Evolutionary conservation across 345 rosid genomes (phyloP).

Genomic region (Rhodamnia rubescens): DNA sequence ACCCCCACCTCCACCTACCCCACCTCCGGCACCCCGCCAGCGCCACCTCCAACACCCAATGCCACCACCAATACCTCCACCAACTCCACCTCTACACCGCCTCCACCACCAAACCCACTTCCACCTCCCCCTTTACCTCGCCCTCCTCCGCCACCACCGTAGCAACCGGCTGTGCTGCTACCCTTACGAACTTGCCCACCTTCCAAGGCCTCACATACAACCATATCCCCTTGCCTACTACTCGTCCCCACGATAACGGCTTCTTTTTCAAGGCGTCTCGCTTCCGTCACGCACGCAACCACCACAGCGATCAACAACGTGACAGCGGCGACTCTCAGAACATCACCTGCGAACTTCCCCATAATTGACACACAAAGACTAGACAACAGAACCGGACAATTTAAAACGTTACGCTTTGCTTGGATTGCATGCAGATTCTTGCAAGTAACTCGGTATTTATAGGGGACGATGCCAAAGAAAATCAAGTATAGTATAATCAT

Average conservation of each 20-base stretch:
- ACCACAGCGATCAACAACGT: background rate
- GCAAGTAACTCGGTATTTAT: background rate
- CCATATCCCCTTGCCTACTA: background rate
- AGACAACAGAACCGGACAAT: background rate
- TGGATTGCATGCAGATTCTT: background rate
- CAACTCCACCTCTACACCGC: background rate
- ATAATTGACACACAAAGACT: background rate
- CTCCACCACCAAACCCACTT: background rate
- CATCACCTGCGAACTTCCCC: background rate
- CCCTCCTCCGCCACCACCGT: background rate
- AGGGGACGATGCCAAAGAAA: background rate
- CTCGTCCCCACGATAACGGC: background rate
- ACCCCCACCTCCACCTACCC: background rate
- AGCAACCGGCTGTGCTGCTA: background rate
- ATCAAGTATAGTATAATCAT: background rate
- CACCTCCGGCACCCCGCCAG: slow-evolving; percentile 4
- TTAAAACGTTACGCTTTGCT: background rate
- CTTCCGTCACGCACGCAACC: background rate
- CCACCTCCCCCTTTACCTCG: background rate
- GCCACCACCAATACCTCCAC: slow-evolving; percentile 5
- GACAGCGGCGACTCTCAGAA: background rate
- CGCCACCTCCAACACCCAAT: background rate
- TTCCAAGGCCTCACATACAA: background rate
- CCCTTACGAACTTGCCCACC: background rate
- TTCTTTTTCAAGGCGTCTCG: background rate